phyloP scores from a whole-genome alignment of 1,284 basidiomycete genomes.

The Malassezia caprae region DNA sequence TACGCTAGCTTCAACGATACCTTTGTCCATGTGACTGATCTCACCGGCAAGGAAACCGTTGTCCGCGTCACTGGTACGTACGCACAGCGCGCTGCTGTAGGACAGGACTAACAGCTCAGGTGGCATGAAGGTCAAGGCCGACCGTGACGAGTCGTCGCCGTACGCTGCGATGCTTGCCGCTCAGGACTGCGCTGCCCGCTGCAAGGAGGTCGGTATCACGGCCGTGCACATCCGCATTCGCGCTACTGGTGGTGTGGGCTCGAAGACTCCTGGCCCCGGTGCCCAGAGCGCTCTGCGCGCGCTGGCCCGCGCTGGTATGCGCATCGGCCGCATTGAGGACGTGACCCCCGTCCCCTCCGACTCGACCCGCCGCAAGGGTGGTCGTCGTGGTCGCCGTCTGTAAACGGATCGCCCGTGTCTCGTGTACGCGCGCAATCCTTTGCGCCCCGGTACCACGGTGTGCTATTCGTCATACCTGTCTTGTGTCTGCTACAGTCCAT shows the following conservation, averaged over 20 bases:
- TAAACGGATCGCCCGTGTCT: conserved; percentile 35
- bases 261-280: conserved; percentile 97
- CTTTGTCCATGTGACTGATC: conserved; percentile 98
- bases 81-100: not conserved
- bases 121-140: conserved; percentile 99
- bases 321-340: conserved; percentile 83
- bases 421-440: not conserved
- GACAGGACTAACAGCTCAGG: conserved; percentile 51
- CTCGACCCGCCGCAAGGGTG: conserved; percentile 96
- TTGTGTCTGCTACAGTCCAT: conserved; percentile 1
- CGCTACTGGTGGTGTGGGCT: conserved; percentile 94
- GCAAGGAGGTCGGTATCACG: conserved; percentile 97
- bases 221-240: conserved; percentile 96
- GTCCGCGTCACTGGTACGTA: conserved; percentile 83
- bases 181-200: conserved; percentile 88
- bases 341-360: conserved; percentile 96
- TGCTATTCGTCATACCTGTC: not conserved
- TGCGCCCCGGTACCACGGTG: not conserved
- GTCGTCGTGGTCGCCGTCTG: conserved; percentile 98
- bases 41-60: conserved; percentile 97
- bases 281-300: conserved; percentile 96
- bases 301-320: conserved; percentile 95
- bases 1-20: conserved; percentile 81
- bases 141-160: conserved; percentile 97
- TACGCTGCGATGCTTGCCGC: conserved; percentile 99